Base-by-base conservation (phyloP, 2,329 filamentous ascomycete species). In the Ophiostoma sp. region DNA sequence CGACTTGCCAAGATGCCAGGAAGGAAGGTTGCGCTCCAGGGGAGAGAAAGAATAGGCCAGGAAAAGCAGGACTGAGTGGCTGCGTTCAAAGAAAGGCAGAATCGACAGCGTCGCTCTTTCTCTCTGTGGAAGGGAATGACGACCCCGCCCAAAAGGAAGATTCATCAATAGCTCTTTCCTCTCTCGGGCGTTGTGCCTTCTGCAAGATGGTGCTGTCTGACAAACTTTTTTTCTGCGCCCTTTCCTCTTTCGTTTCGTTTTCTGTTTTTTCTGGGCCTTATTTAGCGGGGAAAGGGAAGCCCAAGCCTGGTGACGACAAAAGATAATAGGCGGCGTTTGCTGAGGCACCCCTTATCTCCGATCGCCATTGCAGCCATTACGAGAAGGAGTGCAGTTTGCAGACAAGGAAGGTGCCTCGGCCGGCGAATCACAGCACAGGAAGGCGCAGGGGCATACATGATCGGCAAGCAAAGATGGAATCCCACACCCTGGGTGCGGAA, bases 61-160 rank as follows among this genome's bases (percentile, higher is more conserved):
- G 3, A 39, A 69, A 50, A 19, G 0, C 28, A 9, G 1, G n/a
- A n/a, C n/a, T n/a, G 64, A 52, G 25, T 50, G 45, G 64, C 64
- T 69, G 64, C 64, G 45, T 69, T 69, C 66, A 36, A 42, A 12
- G 42, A 55, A 33, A 36, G 66, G 66, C 66, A 28, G 39, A 28
- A 45, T 66, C 36, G 12, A 48, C 36, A 50, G 57, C 48, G 42
- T 9, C 39, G 42, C 42, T 48, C 42, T 19, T 48, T 48, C 42
- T 48, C 42, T 45, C 39, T 48, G 2, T n/a, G 15, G 11, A 33
- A 50, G 17, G n/a, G 25, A 33, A 69, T 22, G 42, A 50, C 64
- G 22, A 48, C 66, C 66, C 45, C 59, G 59, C 59, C 59, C 33
- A 64, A 64, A 64, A 17, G n/a, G 48, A 50, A 52, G 66, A 28